A percentile compares a stretch with the other conserved stretches of the same genome.
These are phyloP conservation scores for Globisporangium acanthophoron DNA, from an alignment of 352 stramenopile species.

Conservation along the genomic window DNA sequence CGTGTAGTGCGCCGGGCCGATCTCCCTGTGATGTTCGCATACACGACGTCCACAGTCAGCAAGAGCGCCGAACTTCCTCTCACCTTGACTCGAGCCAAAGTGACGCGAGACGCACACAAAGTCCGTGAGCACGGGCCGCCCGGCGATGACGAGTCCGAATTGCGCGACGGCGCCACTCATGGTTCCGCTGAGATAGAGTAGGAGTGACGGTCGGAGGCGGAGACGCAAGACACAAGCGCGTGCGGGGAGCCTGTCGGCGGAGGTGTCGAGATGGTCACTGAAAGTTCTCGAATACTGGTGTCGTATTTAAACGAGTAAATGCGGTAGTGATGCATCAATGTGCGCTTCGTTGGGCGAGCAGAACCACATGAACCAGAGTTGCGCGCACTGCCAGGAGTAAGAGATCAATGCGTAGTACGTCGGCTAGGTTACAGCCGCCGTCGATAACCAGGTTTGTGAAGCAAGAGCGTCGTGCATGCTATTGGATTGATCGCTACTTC, in stretches of 20 bases:
- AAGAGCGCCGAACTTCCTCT: not conserved
- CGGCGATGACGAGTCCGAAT: constrained; percentile 66
- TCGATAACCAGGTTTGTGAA: too few species aligned
- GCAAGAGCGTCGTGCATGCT: not conserved
- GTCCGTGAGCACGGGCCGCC: constrained; percentile 57
- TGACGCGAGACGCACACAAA: constrained; percentile 18
- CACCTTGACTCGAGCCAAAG: not conserved
- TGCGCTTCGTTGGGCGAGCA: too few species aligned
- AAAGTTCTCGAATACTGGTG: too few species aligned
- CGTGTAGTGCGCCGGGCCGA: constrained; percentile 56
- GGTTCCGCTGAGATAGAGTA: not conserved
- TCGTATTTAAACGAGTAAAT: too few species aligned
- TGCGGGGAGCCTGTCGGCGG: too few species aligned
- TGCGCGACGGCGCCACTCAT: constrained; percentile 24
- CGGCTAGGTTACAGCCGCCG: too few species aligned
- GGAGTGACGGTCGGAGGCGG: not conserved
- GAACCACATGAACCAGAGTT: too few species aligned
- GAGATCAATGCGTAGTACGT: too few species aligned
- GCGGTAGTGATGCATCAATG: too few species aligned
- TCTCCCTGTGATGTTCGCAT: constrained; percentile 26
- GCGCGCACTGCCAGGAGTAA: too few species aligned
- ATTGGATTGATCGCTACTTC: not conserved
- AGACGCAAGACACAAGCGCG: too few species aligned
- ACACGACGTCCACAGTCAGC: not conserved
- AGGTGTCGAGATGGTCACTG: too few species aligned